Base-by-base conservation (phyloP, 2,329 filamentous ascomycete species). In the Colletotrichum spinosum region DNA sequence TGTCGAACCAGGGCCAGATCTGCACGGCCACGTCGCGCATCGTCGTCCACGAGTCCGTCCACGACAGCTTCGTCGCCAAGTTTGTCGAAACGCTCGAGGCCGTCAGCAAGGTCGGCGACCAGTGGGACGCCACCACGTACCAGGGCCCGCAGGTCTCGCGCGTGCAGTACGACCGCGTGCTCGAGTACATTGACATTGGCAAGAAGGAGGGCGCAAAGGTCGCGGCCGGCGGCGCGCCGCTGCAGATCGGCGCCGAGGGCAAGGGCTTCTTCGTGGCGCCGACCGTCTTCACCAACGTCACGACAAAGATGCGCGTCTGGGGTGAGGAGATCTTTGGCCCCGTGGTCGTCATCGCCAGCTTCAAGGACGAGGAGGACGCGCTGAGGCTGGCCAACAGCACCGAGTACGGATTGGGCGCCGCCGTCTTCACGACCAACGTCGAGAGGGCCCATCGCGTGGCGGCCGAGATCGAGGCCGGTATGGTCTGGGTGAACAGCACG, bases 141-240 rank as follows among this genome's bases (percentile, higher is more conserved):
- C 91, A 93, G 72, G 92, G 92, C 0, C 92, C 92, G 0, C 91
- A 93, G 72, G 86, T 93, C 52, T 91, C 89, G 8, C 89, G 90
- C 74, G 77, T 82, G 8, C 91, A 94, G 73, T 91, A 90, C 71
- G 90, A 93, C 55, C 83, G 87, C 42, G 85, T 95, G 4, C 80
- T 94, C 33, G 83, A 83, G 1, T 95, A 90, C 74, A 88, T 94
- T 50, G 86, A 92, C 62, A 73, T 83, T 9, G 92, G 90, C 15
- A 91, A 91, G 72, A 83, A 83, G 6, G 89, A 92, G 73, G 91
- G 91, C 37, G 90, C 90, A 0, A 90, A 82, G 6, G 80, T 94
- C 2, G 80, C 85, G 13, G 76, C 84, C 2, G 91, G 92, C 12
- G 92, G 91, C 12, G 74, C 77, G 7, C 75, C 76, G 51, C 70